Conservation (phyloP, 768 basidiomycete species). For the Hebeloma cylindrosporum region DNA sequence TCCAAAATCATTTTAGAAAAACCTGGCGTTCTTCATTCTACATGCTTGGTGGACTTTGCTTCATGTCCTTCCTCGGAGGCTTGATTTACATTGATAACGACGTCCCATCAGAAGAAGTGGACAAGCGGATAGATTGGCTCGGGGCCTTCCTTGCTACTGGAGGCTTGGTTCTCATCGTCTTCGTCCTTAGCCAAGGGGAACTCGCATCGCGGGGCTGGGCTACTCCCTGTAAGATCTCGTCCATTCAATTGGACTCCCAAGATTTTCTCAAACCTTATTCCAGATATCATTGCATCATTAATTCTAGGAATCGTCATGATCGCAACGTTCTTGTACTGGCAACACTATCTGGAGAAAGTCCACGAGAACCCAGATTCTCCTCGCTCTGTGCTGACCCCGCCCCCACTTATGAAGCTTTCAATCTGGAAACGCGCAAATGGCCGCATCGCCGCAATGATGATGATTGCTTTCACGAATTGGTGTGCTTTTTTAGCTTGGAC, state of each 20-base stretch:
- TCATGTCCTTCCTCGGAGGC: slow-evolving; percentile 51
- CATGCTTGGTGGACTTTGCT: slow-evolving; percentile 56
- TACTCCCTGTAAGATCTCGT: slow-evolving; percentile 42
- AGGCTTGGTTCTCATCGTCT: slow-evolving; percentile 69
- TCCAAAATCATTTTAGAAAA: slow-evolving; percentile 30
- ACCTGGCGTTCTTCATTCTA: slow-evolving; percentile 71
- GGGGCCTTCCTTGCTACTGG: slow-evolving; percentile 64
- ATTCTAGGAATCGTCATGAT: slow-evolving; percentile 60
- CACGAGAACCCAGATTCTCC: slow-evolving; percentile 23
- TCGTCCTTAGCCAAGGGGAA: slow-evolving; percentile 69
- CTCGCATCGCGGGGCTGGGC: slow-evolving; percentile 61
- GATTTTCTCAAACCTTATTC: no score
- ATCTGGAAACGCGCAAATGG: slow-evolving; percentile 66
- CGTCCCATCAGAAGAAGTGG: slow-evolving; percentile 36
- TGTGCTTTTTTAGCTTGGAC: slow-evolving; percentile 54
- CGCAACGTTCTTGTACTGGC: slow-evolving; percentile 62
- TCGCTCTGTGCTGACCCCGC: slow-evolving; percentile 39
- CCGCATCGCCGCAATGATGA: slow-evolving; percentile 58
- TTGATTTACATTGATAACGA: slow-evolving; percentile 66
- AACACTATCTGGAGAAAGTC: slow-evolving; percentile 55
- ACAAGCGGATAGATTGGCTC: slow-evolving; percentile 72
- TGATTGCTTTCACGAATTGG: slow-evolving; percentile 66
- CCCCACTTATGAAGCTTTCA: slow-evolving; percentile 63
- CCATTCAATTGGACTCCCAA: no score
- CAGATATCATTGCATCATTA: slow-evolving; percentile 72